Evolutionary conservation across 345 rosid species (phyloP), one percentile per base, ranked within the genome.

Genomic region (Trapa bicornis): DNA sequence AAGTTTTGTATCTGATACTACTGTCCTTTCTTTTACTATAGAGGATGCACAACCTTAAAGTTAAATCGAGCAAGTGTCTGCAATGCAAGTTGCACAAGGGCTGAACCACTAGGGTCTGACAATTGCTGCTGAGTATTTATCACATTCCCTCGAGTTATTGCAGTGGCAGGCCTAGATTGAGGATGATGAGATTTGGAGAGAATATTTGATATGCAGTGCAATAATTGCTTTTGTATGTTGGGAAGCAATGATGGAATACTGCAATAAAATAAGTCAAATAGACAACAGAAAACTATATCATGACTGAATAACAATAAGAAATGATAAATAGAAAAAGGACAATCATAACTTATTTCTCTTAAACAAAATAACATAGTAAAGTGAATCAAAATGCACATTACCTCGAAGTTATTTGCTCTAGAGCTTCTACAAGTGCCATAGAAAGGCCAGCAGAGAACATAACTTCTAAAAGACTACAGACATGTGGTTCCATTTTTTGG

Each of bases 11-110:
- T 35, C 9, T 54, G 62, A 58, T 16, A 4, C 33, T 32, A 58
- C 35, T 32, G 5, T 10, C 35, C 35, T 41, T 58, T 32, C 29
- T 22, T 58, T 54, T 54, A 17, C 11, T 54, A 54, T 2, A n/a
- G 13, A 58, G 37, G 35, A 11, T 22, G 35, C 15, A 33, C 63
- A 9, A 58, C 99, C 96, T 86, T 87, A 79, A 91, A 89, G 85
- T 89, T 89, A 75, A 94, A 95, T 50, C 84, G 84, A 75, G 96
- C 92, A 66, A 95, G 89, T 67, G 99, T 89, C 84, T 86, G 96
- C 84, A 95, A 77, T 68, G 99, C 97, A 79, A 95, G 90, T 82
- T 91, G 97, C 81, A 95, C 89, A 56, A 84, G 83, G 41, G 88
- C 85, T 54, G 96, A 74, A 80, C 80, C 83, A 78, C 79, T 82